These are phyloP conservation scores for Edaphochlamys debaryana DNA, from an alignment of 139 green algal genomes.

Conservation along the genomic window DNA sequence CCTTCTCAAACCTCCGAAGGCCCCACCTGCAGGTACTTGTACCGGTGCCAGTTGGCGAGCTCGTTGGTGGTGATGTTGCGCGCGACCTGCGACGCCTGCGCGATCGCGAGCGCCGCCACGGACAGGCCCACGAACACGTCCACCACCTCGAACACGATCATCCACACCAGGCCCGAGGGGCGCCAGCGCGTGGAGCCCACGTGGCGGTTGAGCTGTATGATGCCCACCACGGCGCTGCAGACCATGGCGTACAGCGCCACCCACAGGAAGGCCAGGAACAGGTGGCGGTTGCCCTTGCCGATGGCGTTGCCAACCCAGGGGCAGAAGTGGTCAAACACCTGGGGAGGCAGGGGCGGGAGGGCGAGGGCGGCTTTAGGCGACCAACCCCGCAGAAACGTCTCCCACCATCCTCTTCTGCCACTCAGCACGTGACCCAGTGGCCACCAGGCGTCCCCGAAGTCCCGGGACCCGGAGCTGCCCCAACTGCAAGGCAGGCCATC, in stretches of 20 bases:
- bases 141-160: conserved; percentile 82
- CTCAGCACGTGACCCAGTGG: too few species aligned
- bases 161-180: conserved; percentile 43
- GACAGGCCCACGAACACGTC: conserved; percentile 85
- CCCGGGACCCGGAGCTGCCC: too few species aligned
- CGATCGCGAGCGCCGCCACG: conserved; percentile 82
- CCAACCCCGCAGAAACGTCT: not conserved
- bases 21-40: conserved; percentile 90
- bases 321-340: conserved; percentile 98
- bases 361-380: too few species aligned
- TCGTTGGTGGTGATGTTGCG: conserved; percentile 98
- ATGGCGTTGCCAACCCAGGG: conserved; percentile 95
- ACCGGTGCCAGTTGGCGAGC: conserved; percentile 93
- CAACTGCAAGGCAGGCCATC: too few species aligned
- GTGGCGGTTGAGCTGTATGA: conserved; percentile 56
- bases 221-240: conserved; percentile 54
- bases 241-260: conserved; percentile 85
- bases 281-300: conserved; percentile 86
- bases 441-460: too few species aligned
- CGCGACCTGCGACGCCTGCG: conserved; percentile 80
- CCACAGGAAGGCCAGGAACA: conserved; percentile 89
- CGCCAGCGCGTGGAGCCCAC: conserved; percentile 13
- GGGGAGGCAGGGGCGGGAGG: not conserved
- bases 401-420: too few species aligned
- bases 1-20: too few species aligned